Base-by-base conservation (phyloP, 2,329 filamentous ascomycete species). In the Stachybotrys chartarum region DNA sequence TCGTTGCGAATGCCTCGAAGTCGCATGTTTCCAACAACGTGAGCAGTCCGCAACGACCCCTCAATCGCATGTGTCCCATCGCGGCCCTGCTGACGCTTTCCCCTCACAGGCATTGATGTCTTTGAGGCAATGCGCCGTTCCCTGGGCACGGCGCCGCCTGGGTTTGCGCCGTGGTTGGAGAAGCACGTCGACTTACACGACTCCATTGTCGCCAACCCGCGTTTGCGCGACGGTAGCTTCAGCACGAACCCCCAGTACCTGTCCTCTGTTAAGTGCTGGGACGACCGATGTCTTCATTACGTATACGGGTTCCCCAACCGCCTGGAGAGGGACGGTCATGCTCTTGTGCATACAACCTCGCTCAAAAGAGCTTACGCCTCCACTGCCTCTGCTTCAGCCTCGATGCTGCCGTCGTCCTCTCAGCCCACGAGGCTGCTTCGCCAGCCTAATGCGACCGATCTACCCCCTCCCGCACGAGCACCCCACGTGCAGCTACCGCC, bases 1-100 rank as follows among this genome's bases (percentile, higher is more conserved):
- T 62, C 77, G 77, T 60, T 83, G 80, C 68, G 81, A 84, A 68
- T 81, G 78, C 65, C 76, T 84, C 54, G 79, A 83, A 63, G 72
- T 72, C 53, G 75, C 75, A 55, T 78, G 79, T 61, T 65, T 80
- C 53, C 66, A 69, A 56, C 64, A 71, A 58, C 63, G 69, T 72
- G 61, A 59, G 35, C 18, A n/a, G 50, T 6, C 3, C 5, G 35
- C 35, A 42, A 42, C 35, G 24, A 24, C 3, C 24, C 24, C 4
- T 4, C 24, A 24, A 24, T 4, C 4, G 24, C 24, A 24, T 24
- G 3, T 24, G 24, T 24, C 24, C 24, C 24, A 24, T 24, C 24
- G 4, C 24, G 24, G 24, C 24, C 24, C 24, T 24, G 35, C 35
- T 42, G 35, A 42, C 35, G 14, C 35, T 42, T 42, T 10, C 14